phyloP scores from a whole-genome alignment of 2,329 filamentous ascomycete genomes.

The Cladosporium sp. region DNA sequence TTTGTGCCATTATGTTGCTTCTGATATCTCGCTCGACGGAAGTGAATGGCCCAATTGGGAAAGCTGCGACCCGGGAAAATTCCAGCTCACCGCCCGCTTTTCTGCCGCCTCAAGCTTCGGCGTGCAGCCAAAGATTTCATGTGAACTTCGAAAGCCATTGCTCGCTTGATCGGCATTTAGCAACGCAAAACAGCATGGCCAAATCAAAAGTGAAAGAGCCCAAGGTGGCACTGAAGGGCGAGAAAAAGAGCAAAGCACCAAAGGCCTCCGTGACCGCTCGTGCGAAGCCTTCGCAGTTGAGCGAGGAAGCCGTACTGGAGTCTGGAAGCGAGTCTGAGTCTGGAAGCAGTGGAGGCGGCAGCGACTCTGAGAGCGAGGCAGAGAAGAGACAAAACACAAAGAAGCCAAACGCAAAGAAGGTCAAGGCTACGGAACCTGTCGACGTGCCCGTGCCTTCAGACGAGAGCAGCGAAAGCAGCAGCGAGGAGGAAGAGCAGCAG shows the following conservation, averaged over 20 bases:
- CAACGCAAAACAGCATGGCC: constrained; percentile 8
- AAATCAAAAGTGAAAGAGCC: constrained; percentile 31
- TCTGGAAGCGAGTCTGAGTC: constrained; percentile 24
- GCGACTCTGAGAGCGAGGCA: constrained; percentile 32
- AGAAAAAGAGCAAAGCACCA: constrained; percentile 25
- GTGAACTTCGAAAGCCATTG: constrained; percentile 5
- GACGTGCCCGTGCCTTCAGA: constrained; percentile 24
- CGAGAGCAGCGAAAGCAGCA: constrained; percentile 12
- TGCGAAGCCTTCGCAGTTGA: constrained; percentile 27
- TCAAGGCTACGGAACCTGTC: constrained; percentile 19
- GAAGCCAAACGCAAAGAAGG: constrained; percentile 21
- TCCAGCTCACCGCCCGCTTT: constrained; percentile 15
- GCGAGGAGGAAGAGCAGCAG: constrained; percentile 11
- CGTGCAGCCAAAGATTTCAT: constrained; percentile 11
- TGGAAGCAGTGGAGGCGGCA: constrained; percentile 24
- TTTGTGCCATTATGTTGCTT: constrained; percentile 24
- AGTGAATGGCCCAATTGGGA: constrained; percentile 9
- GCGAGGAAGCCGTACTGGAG: constrained; percentile 31
- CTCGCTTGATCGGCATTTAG: neutral
- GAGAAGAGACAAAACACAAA: constrained; percentile 22
- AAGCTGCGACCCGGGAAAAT: constrained; percentile 10
- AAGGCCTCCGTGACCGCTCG: constrained; percentile 22
- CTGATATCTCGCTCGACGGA: constrained; percentile 3
- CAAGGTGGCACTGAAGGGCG: constrained; percentile 31
- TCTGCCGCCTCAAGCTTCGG: constrained; percentile 9